Conservation (phyloP, 805 yeast species). For the Ogataea thermomethanolica region DNA sequence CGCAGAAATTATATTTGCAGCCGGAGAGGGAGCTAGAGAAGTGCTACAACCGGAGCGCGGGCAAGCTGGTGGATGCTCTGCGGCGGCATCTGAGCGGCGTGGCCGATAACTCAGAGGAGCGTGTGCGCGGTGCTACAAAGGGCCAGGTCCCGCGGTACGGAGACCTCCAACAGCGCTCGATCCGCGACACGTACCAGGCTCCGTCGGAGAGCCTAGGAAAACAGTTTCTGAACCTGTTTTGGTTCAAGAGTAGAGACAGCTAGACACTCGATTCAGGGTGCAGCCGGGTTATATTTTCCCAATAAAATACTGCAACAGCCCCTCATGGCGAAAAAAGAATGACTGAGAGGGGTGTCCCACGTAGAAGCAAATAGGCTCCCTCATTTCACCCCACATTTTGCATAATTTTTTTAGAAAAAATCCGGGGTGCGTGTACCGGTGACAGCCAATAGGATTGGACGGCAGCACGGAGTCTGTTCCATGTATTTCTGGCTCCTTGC, state of each 20-base stretch:
- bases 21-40: slow-evolving; percentile 41
- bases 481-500: background rate
- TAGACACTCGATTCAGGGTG: slow-evolving; percentile 3
- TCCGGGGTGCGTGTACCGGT: slow-evolving; percentile 14
- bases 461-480: slow-evolving; percentile 17
- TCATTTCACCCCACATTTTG: slow-evolving; percentile 16
- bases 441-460: slow-evolving; percentile 15
- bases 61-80: slow-evolving; percentile 20
- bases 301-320: background rate
- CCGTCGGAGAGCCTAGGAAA: slow-evolving; percentile 31
- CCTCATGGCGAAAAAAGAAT: slow-evolving; percentile 6
- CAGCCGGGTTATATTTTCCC: slow-evolving; percentile 3
- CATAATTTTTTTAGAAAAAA: slow-evolving; percentile 9
- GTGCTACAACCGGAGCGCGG: slow-evolving; percentile 36
- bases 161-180: slow-evolving; percentile 22
- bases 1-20: slow-evolving; percentile 52
- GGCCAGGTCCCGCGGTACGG: slow-evolving; percentile 8
- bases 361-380: slow-evolving; percentile 21
- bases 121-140: background rate
- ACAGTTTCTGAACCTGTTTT: slow-evolving; percentile 27
- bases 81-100: slow-evolving; percentile 20
- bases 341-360: slow-evolving; percentile 11
- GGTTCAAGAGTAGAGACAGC: slow-evolving; percentile 4
- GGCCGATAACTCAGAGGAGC: background rate
- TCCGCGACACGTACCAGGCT: slow-evolving; percentile 23